A percentile compares a stretch with the other conserved stretches of the same genome.
Evolutionary conservation across 1,284 basidiomycete species (phyloP).

Genomic region (Phlebopus sp.): DNA sequence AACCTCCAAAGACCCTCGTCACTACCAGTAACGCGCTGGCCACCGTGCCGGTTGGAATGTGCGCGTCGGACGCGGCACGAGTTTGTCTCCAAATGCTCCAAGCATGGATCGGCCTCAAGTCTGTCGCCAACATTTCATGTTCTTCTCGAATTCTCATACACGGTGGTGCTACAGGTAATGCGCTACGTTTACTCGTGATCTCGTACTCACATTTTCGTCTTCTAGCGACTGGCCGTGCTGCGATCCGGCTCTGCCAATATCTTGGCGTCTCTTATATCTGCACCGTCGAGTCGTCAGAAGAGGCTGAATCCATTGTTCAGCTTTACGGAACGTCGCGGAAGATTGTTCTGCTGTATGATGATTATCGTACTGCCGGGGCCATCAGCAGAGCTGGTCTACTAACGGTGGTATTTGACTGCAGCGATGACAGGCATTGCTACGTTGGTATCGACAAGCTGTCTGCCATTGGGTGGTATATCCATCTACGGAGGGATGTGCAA

Average conservation of each 20-base stretch:
- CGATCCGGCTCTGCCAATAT: slow-evolving; percentile 1
- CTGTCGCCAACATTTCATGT: neutral
- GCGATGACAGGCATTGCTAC: neutral
- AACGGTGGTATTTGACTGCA: slow-evolving; percentile 8
- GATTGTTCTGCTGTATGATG: neutral
- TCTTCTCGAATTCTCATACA: slow-evolving; percentile 9
- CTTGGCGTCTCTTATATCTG: slow-evolving; percentile 1
- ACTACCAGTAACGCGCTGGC: neutral
- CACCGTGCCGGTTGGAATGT: neutral
- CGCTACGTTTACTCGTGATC: too few relatives aligned
- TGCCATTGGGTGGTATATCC: slow-evolving; percentile 6
- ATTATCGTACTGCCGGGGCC: neutral
- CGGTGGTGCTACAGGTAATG: slow-evolving; percentile 6
- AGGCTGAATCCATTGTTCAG: neutral
- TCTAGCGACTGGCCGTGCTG: neutral
- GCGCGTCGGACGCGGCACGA: slow-evolving; percentile 1
- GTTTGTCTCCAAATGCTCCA: slow-evolving; percentile 2
- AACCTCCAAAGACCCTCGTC: neutral
- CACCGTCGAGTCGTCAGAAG: slow-evolving; percentile 6
- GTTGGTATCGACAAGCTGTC: slow-evolving; percentile 4
- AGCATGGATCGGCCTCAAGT: slow-evolving; percentile 8
- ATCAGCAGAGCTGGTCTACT: neutral
- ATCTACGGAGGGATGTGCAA: neutral
- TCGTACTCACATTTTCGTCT: neutral
- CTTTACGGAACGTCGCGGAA: neutral